Evolutionary conservation across 495 filamentous ascomycete species (phyloP), one percentile per base, ranked within the genome.

Genomic region (Endocarpon pusillum): DNA sequence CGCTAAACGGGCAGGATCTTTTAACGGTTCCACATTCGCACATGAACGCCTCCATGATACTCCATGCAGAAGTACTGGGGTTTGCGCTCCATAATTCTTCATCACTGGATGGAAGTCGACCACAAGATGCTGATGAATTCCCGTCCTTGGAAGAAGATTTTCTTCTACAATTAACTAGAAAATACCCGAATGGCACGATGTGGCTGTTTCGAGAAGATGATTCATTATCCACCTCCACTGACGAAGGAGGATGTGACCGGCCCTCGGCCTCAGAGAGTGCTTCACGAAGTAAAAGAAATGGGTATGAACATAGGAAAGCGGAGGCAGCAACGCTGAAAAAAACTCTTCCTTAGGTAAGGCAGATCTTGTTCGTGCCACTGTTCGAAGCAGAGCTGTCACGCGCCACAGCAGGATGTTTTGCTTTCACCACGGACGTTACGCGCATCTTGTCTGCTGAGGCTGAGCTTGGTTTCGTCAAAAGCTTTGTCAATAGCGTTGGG

Each of bases 351-450:
- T 46, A 47, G 28, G 59, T 58, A 0, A 55, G 42, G 0, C 59
- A 64, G 29, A 55, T 64, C 6, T 44, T 64, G 3, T 64, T 64
- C 22, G 58, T 64, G 12, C 78, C 78, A 0, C 47, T 84, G 1
- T 86, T 77, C 70, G 75, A 82, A 45, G 62, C 71, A n/a, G 67
- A 68, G 32, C 60, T 60, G 22, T 70, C 72, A 7, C 61, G 77
- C 28, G 83, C 77, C 76, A 81, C 72, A 47, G 60, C 72, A 0
- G 75, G 74, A 7, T 66, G 67, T 14, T 68, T 84, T n/a, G n/a
- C n/a, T 58, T 3, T n/a, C n/a, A n/a, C n/a, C n/a, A n/a, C n/a
- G n/a, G n/a, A n/a, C n/a, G n/a, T n/a, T n/a, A 61, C 56, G 15
- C 55, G 53, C 4, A 54, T 64, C 2, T 59, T 63, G 21, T 55